These are phyloP conservation scores for Xanthoceras sorbifolium DNA, from an alignment of 345 rosid genomes.

Conservation along the genomic window DNA sequence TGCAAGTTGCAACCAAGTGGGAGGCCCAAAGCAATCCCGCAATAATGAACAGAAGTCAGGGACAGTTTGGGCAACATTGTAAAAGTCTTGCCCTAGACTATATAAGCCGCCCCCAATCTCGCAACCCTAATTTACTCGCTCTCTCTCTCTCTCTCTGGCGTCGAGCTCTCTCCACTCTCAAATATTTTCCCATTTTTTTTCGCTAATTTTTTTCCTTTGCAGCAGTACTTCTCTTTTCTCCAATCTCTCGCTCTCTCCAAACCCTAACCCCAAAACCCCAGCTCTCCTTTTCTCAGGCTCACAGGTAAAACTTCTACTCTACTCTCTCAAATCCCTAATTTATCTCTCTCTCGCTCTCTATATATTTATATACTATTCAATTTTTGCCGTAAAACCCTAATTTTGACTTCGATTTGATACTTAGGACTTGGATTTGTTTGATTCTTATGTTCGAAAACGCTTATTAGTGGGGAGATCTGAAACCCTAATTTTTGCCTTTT, in stretches of 20 bases:
- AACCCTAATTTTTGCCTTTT: constrained; percentile 14
- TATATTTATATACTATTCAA: neutral
- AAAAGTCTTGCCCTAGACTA: neutral
- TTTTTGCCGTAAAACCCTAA: neutral
- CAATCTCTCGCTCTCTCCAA: constrained; percentile 13
- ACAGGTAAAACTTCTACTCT: constrained; percentile 34
- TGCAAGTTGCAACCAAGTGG: neutral
- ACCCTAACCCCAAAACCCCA: constrained; percentile 46
- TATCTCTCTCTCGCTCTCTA: neutral
- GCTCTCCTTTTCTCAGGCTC: neutral
- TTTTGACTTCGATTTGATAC: neutral
- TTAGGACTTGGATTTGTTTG: neutral
- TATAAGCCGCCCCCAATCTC: neutral
- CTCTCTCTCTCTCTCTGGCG: neutral
- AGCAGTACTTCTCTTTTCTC: neutral
- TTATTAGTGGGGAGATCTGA: constrained; percentile 1
- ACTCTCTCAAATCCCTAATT: neutral
- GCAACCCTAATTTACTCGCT: neutral
- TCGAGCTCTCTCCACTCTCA: constrained; percentile 15
- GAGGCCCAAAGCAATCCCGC: neutral
- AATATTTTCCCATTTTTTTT: constrained; percentile 16
- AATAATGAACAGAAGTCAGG: constrained; percentile 12
- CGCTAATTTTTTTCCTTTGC: constrained; percentile 49
- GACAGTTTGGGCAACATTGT: constrained; percentile 18
- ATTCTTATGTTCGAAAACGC: neutral